Base-by-base conservation (phyloP, 331 rosid genomes). In the Quercus lobata region DNA sequence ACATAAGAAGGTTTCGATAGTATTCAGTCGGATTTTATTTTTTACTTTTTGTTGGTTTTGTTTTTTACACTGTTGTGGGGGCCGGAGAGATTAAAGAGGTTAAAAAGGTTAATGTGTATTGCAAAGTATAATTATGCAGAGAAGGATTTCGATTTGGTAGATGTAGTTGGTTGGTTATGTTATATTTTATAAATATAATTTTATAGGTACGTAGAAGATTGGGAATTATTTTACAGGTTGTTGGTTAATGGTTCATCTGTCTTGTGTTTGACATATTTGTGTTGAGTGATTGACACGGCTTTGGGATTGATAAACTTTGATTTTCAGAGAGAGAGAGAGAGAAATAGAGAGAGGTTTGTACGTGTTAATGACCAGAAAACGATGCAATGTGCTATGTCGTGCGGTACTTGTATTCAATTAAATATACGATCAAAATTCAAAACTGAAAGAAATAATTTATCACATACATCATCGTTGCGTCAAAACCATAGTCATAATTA, bases 211-310 rank as follows among this genome's bases (percentile, higher is more conserved):
- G 54, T 49, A 32, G 57, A 18, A 16, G 5, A 61, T 57, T 32
- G 55, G 79, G 71, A 52, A 78, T 35, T 74, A 57, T 16, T 57
- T 61, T 70, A 61, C 12, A n/a, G 85, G 86, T 55, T 75, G 83
- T 68, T 73, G 76, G 57, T 73, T 80, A 77, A 81, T 83, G 78
- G 75, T 75, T 82, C 80, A 85, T 83, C 80, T 58, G 80, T 78
- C 78, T 56, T 46, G 58, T 17, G 53, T 83, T 84, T 89, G 93
- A 87, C 84, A 84, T 53, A 76, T 80, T 30, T 72, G 71, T 75
- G 86, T 74, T 73, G 84, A 82, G 97, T 80, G 81, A 82, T 81
- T 79, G 80, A 66, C 84, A 86, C 86, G 86, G 89, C 92, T 81
- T 85, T 76, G 82, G 80, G 82, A 85, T 90, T 57, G 85, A 79